Evolutionary conservation across 768 basidiomycete species (phyloP).

Genomic region (Boletus barrowsii): DNA sequence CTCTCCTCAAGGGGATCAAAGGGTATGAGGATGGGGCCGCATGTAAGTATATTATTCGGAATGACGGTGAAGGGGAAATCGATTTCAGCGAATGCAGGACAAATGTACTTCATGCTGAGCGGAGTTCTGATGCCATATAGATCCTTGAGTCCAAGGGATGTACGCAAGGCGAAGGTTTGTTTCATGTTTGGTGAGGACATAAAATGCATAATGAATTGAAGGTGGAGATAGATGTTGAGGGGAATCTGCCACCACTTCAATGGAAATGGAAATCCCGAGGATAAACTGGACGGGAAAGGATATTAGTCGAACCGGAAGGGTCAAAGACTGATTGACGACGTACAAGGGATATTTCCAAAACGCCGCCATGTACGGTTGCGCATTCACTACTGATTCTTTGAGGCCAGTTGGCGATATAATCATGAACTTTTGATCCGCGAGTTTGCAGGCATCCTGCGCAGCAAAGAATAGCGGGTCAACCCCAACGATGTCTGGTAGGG

Average conservation of each 20-base stretch:
- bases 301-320: background rate
- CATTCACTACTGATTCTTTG: background rate
- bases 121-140: background rate
- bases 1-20: conserved; percentile 9
- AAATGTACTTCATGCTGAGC: background rate
- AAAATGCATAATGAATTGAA: background rate
- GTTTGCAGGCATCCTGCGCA: conserved; percentile 5
- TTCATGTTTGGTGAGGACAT: background rate
- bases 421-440: conserved; percentile 1
- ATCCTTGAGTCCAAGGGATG: conserved; percentile 1
- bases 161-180: background rate
- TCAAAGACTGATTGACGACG: background rate
- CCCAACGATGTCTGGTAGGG: background rate
- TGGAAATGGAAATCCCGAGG: conserved; percentile 10
- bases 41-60: conserved; percentile 2
- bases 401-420: background rate
- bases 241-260: conserved; percentile 15
- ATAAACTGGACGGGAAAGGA: background rate
- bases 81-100: background rate
- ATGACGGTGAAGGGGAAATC: conserved; percentile 3
- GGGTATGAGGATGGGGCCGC: conserved; percentile 6
- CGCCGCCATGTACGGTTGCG: background rate
- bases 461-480: background rate
- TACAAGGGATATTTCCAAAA: conserved; percentile 10
- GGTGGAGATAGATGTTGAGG: conserved; percentile 6